These are phyloP conservation scores for Lonicera japonica DNA, from an alignment of 129 eudicot species.

Conservation along the genomic window DNA sequence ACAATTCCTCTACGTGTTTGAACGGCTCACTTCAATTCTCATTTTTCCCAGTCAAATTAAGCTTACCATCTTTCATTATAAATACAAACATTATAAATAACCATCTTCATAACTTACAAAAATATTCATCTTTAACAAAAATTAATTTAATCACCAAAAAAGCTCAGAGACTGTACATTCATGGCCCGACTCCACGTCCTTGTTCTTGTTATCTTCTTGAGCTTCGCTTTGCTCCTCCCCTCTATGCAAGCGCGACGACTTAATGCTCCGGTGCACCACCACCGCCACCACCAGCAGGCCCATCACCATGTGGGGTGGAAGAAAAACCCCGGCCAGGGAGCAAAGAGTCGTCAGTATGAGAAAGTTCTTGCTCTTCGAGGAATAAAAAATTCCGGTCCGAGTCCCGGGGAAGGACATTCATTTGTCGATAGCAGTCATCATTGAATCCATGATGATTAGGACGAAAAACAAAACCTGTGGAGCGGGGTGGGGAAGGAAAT, in stretches of 20 bases:
- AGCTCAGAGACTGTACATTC: constrained; percentile 8
- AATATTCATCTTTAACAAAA: not conserved
- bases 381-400: constrained; percentile 57
- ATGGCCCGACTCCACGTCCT: constrained; percentile 26
- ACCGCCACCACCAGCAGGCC: constrained; percentile 9
- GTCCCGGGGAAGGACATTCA: constrained; percentile 60
- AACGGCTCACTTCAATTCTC: constrained; percentile 9
- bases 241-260: constrained; percentile 17
- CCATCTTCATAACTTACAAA: not conserved
- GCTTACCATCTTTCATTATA: constrained; percentile 4
- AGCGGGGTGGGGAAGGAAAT: not conserved
- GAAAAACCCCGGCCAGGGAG: not conserved
- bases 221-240: constrained; percentile 21
- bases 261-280: constrained; percentile 13
- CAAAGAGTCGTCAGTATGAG: constrained; percentile 9
- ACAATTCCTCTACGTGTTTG: constrained; percentile 16
- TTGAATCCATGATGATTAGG: not conserved
- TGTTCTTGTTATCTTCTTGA: constrained; percentile 26
- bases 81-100: constrained; percentile 3
- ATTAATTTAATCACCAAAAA: not conserved
- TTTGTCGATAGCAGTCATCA: constrained; percentile 18
- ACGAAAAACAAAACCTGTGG: not conserved
- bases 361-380: constrained; percentile 33
- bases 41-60: constrained; percentile 16
- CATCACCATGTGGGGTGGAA: constrained; percentile 6